Base-by-base conservation (phyloP, 2,329 filamentous ascomycete genomes). In the Aspergillus chevalieri region DNA sequence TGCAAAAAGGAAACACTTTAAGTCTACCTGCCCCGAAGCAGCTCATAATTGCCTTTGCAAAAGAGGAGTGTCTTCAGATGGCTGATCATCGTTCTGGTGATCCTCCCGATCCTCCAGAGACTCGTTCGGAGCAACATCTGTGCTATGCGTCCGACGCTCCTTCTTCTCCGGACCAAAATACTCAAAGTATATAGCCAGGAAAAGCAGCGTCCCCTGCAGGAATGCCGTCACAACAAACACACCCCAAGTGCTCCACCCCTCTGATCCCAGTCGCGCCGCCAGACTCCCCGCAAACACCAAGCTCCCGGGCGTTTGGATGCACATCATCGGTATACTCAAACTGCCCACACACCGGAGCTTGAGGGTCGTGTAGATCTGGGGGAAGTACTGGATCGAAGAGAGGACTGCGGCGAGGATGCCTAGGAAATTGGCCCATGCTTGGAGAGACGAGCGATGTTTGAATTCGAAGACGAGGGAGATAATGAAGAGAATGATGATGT, bases 311-410 rank as follows among this genome's bases (percentile, higher is more conserved):
- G 92, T 96, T 69, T 98, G 93, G 30, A 98, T 95, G 65, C 87
- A 87, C 91, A 98, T 97, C 86, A 96, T 97, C 4, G 89, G 86
- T 49, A 98, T 93, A 63, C 89, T 95, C 60, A 98, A 74, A 66
- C 90, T 95, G 48, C 90, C 90, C 2, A 95, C 86, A 60, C 91
- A 85, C 65, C 92, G 87, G 50, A 96, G 75, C 47, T 77, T 80
- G 72, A 88, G 94, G 0, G 93, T 98, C 47, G 87, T 96, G 73
- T 84, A 90, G 56, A 98, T 95, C 71, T 98, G 93, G 0, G 93
- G 93, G 14, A 98, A 75, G 69, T 97, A 98, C 71, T 98, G 93
- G 19, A 97, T 80, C 0, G 82, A 86, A 0, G 93, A 88, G 4
- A 98, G 81, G 1, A 82, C 70, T 0, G 89, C 87, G 15, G 89